Evolutionary conservation across 192 early-diverging fungal genomes (phyloP).

Genomic region (Backusella psychrophila): DNA sequence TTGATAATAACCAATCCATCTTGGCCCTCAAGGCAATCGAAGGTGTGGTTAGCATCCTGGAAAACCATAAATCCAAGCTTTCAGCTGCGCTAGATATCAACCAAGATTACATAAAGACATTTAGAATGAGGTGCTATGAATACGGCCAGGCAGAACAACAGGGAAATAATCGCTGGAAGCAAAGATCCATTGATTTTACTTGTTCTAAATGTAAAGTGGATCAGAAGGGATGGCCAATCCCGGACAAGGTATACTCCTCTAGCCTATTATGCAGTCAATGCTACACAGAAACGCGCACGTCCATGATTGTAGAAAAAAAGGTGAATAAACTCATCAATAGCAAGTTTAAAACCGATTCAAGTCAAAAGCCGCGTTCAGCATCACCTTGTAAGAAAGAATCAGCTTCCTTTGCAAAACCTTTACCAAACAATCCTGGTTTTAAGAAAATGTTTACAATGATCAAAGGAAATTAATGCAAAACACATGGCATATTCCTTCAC

Average conservation of each 20-base stretch:
- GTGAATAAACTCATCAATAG: neutral
- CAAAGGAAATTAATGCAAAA: neutral
- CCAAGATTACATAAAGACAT: constrained; percentile 10
- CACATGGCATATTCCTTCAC: neutral
- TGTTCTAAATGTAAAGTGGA: constrained; percentile 10
- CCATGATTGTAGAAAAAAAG: constrained; percentile 34
- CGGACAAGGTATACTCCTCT: constrained; percentile 20
- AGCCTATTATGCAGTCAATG: constrained; percentile 20
- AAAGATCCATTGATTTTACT: constrained; percentile 8
- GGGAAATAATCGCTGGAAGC: constrained; percentile 11
- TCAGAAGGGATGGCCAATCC: constrained; percentile 16
- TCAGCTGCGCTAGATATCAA: neutral
- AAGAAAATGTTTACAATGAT: neutral
- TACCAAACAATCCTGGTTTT: neutral
- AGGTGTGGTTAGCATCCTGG: neutral
- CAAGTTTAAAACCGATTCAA: neutral
- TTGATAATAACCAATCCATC: constrained; percentile 13
- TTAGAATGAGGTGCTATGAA: neutral
- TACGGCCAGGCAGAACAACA: constrained; percentile 21
- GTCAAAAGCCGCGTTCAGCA: neutral
- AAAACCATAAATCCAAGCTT: neutral
- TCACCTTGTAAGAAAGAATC: neutral
- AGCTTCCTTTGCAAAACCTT: neutral
- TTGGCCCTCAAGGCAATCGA: neutral
- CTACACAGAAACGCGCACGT: constrained; percentile 15